phyloP scores from a whole-genome alignment of 768 basidiomycete genomes.

The Nidularia pulvinata region DNA sequence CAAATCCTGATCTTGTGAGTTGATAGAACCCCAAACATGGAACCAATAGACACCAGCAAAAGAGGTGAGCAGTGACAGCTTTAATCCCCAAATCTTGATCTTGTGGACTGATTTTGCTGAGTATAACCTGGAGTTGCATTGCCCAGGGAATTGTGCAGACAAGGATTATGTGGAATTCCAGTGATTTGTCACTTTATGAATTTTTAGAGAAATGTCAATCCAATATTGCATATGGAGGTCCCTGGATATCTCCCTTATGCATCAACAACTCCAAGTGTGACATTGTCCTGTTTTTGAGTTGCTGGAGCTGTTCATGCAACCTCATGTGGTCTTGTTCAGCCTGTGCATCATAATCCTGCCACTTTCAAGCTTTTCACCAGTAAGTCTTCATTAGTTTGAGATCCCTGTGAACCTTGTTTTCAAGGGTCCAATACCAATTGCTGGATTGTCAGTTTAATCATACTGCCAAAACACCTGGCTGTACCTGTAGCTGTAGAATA shows the following conservation, averaged over 20 bases:
- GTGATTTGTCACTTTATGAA: slow-evolving; percentile 80
- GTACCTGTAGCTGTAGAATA: background rate
- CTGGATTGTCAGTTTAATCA: slow-evolving; percentile 72
- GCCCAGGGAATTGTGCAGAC: slow-evolving; percentile 56
- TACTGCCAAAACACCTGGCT: background rate
- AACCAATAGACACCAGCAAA: no score
- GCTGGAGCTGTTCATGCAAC: slow-evolving; percentile 85
- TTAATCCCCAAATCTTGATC: no score
- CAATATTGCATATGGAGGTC: slow-evolving; percentile 80
- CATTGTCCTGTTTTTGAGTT: slow-evolving; percentile 89
- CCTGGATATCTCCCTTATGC: slow-evolving; percentile 87
- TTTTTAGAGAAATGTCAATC: slow-evolving; percentile 76
- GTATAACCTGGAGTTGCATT: slow-evolving; percentile 30
- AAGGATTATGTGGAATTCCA: slow-evolving; percentile 80
- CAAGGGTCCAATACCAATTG: slow-evolving; percentile 82
- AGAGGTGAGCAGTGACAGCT: no score
- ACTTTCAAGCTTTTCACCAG: slow-evolving; percentile 80
- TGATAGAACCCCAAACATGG: no score
- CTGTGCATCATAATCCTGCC: slow-evolving; percentile 83
- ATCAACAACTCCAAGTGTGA: slow-evolving; percentile 84
- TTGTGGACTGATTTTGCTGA: slow-evolving; percentile 41
- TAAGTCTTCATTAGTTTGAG: slow-evolving; percentile 86
- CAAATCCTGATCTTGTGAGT: no score
- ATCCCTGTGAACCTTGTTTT: slow-evolving; percentile 76
- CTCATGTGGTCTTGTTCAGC: slow-evolving; percentile 92